Conservation (phyloP, 2,329 filamentous ascomycete species). For the Xylariomycetidae sp. region DNA sequence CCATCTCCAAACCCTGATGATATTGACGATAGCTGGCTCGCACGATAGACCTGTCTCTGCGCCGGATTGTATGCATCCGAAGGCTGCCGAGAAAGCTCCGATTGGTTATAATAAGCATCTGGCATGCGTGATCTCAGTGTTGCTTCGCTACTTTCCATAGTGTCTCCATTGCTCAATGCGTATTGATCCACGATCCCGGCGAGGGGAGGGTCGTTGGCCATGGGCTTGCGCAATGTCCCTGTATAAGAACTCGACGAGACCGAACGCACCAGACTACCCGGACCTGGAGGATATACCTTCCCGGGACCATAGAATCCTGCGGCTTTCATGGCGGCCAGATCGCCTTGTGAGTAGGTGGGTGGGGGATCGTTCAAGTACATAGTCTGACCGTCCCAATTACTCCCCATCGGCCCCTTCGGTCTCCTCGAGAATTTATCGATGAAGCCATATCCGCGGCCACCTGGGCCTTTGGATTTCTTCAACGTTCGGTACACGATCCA, state of each 20-base stretch:
- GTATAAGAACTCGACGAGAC: conserved; percentile 11
- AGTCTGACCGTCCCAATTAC: conserved; percentile 7
- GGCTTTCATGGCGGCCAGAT: conserved; percentile 17
- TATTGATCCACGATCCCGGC: conserved; percentile 20
- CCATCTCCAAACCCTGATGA: conserved; percentile 63
- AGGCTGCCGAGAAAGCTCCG: conserved; percentile 31
- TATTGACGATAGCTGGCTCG: conserved; percentile 53
- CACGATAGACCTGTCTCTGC: conserved; percentile 33
- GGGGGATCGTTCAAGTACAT: conserved; percentile 18
- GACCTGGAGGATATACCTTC: conserved; percentile 14
- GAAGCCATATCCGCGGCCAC: conserved; percentile 7
- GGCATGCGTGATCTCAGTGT: conserved; percentile 32
- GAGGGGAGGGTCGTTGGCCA: conserved; percentile 12
- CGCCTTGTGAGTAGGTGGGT: conserved; percentile 20
- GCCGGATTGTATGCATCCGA: conserved; percentile 31
- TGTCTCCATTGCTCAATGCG: conserved; percentile 21
- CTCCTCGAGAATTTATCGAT: conserved; percentile 16
- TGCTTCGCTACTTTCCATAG: conserved; percentile 20
- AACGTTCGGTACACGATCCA: conserved; percentile 41
- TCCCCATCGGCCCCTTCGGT: conserved; percentile 10
- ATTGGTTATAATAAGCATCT: conserved; percentile 34
- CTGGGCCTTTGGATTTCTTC: conserved; percentile 26
- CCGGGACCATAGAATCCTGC: conserved; percentile 17
- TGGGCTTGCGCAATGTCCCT: conserved; percentile 12
- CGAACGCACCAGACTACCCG: conserved; percentile 13